Evolutionary conservation across 2,329 filamentous ascomycete genomes (phyloP).

Genomic region (Aspergillus caelatus): DNA sequence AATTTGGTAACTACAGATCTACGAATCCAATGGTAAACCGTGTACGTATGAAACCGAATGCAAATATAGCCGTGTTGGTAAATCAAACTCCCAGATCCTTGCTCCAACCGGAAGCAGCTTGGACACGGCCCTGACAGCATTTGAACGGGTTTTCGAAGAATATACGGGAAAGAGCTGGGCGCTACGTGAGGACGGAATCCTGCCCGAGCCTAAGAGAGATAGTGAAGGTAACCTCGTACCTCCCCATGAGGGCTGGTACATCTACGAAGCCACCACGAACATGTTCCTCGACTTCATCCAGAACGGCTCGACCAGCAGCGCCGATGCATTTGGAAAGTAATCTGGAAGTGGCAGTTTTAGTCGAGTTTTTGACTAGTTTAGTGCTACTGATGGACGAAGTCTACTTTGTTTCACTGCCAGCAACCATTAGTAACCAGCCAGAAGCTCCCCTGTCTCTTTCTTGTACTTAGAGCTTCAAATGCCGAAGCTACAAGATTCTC

Average conservation of each 20-base stretch:
- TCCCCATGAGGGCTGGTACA: slow-evolving; percentile 36
- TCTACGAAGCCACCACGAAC: slow-evolving; percentile 24
- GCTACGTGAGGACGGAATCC: slow-evolving; percentile 35
- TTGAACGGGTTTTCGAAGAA: slow-evolving; percentile 60
- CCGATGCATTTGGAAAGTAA: neutral
- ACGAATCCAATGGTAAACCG: slow-evolving; percentile 64
- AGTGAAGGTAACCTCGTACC: slow-evolving; percentile 27
- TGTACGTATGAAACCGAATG: slow-evolving; percentile 64
- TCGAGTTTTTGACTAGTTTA: neutral
- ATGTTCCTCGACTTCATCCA: slow-evolving; percentile 28
- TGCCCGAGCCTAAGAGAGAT: slow-evolving; percentile 25
- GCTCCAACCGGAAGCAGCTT: slow-evolving; percentile 35
- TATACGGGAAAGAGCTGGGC: slow-evolving; percentile 65
- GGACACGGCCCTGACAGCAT: slow-evolving; percentile 51
- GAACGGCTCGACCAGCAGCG: neutral
- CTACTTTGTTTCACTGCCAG: neutral
- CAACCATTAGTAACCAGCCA: neutral
- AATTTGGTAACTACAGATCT: slow-evolving; percentile 56
- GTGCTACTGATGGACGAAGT: neutral
- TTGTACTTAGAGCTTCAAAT: neutral
- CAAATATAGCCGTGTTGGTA: slow-evolving; percentile 45
- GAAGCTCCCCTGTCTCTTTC: neutral
- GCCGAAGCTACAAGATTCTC: neutral
- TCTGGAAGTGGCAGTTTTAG: neutral
- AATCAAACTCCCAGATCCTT: slow-evolving; percentile 35